Percentiles rank a stretch among this genome's conserved stretches.
Evolutionary conservation across 169 alveolate species (phyloP).

Genomic region (Theileria equi): DNA sequence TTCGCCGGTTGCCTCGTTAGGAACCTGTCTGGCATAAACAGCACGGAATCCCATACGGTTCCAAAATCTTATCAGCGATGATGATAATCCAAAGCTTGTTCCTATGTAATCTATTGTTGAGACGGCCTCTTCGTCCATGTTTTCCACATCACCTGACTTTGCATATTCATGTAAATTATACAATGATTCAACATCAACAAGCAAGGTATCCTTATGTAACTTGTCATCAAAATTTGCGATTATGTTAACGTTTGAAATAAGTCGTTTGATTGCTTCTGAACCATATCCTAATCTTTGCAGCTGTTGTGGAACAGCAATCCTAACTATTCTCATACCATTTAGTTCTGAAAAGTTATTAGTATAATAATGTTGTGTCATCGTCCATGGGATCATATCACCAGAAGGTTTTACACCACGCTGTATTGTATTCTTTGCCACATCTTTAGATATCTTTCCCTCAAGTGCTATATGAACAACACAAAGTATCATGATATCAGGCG

Average conservation of each 20-base stretch:
- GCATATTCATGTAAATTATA: neutral
- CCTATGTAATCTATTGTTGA: constrained; percentile 92
- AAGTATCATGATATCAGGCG: constrained; percentile 72
- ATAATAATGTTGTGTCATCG: constrained; percentile 92
- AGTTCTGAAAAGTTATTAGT: constrained; percentile 91
- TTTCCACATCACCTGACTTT: neutral
- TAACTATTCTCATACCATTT: constrained; percentile 90
- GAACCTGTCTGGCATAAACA: constrained; percentile 89
- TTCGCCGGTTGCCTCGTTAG: constrained; percentile 97
- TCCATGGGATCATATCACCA: constrained; percentile 99
- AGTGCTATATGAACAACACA: constrained; percentile 88
- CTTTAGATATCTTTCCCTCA: constrained; percentile 89
- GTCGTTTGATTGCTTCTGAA: constrained; percentile 86
- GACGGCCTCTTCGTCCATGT: constrained; percentile 64
- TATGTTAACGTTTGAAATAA: constrained; percentile 58
- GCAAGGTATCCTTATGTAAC: constrained; percentile 28
- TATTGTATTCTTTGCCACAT: constrained; percentile 71
- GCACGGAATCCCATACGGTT: constrained; percentile 87
- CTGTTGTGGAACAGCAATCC: constrained; percentile 99
- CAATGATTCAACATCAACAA: constrained; percentile 45
- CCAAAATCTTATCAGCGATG: constrained; percentile 92
- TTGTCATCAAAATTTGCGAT: constrained; percentile 26
- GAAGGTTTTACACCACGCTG: constrained; percentile 86
- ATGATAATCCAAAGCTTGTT: constrained; percentile 95
- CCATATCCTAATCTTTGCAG: constrained; percentile 98